phyloP scores from a whole-genome alignment of 140 eudicot species.

The Senecio squalidus region DNA sequence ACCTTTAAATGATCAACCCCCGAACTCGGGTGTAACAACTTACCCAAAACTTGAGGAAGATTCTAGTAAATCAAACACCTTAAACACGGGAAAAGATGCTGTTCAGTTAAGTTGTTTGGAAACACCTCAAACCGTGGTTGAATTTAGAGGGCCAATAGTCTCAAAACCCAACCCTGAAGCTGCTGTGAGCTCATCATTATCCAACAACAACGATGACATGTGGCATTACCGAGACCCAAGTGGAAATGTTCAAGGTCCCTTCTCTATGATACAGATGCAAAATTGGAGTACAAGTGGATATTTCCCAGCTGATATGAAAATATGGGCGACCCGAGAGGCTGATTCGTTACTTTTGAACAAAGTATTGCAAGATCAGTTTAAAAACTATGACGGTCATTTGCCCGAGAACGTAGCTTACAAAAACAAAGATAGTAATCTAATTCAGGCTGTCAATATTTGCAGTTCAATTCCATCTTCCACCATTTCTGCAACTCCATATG shows the following conservation, averaged over 20 bases:
- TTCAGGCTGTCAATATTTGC: conserved; percentile 16
- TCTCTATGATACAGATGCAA: conserved; percentile 75
- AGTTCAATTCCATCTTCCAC: conserved; percentile 22
- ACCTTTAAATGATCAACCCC: conserved; percentile 20
- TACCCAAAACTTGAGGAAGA: conserved; percentile 34
- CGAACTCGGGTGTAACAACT: conserved; percentile 10
- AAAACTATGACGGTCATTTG: conserved; percentile 2
- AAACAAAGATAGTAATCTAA: conserved; percentile 25
- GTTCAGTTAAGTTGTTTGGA: conserved; percentile 15
- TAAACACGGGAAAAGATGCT: conserved; percentile 19
- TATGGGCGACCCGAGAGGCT: conserved; percentile 70
- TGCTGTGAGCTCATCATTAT: conserved; percentile 25
- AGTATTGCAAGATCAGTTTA: conserved; percentile 46
- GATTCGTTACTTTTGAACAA: conserved; percentile 62
- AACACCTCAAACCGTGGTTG: conserved; percentile 29
- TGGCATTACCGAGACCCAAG: conserved; percentile 97
- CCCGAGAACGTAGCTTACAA: conserved; percentile 16
- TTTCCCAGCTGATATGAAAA: conserved; percentile 74
- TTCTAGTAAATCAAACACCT: conserved; percentile 12
- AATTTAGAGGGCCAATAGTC: conserved; percentile 16
- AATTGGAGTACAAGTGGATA: conserved; percentile 75
- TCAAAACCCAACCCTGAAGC: conserved; percentile 28
- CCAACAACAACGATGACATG: conserved; percentile 27
- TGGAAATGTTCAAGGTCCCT: conserved; percentile 90
- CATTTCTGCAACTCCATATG: conserved; percentile 23